phyloP scores from a whole-genome alignment of 139 green algal genomes.

The Parachlorella kessleri region DNA sequence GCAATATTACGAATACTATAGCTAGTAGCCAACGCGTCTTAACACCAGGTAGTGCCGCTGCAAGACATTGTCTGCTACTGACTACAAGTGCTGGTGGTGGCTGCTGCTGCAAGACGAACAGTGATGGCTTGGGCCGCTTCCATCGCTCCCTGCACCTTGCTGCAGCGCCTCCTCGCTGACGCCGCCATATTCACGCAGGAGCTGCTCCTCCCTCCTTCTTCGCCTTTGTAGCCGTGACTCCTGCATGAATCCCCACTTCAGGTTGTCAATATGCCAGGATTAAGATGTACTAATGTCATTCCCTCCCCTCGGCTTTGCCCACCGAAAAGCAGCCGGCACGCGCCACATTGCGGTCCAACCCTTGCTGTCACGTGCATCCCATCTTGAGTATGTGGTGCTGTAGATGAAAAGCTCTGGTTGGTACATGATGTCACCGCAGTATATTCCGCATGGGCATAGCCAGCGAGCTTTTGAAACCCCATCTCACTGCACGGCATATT shows the following conservation, averaged over 20 bases:
- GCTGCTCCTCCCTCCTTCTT: slow-evolving; percentile 2
- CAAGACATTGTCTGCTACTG: too few relatives aligned
- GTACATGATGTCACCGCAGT: too few relatives aligned
- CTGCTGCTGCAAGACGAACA: background rate
- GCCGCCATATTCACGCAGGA: slow-evolving; percentile 29
- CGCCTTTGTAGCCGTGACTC: background rate
- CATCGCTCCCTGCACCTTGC: background rate
- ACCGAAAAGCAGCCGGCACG: too few relatives aligned
- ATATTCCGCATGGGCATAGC: too few relatives aligned
- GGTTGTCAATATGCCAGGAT: background rate
- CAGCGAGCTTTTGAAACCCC: too few relatives aligned
- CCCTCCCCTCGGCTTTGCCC: too few relatives aligned
- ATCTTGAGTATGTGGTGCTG: background rate
- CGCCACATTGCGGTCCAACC: too few relatives aligned
- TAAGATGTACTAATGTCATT: background rate
- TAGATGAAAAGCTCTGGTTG: background rate
- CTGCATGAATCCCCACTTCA: background rate
- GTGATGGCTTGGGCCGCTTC: background rate
- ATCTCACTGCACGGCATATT: too few relatives aligned
- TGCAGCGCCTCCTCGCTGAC: slow-evolving; percentile 6
- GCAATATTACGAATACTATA: too few relatives aligned
- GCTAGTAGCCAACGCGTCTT: background rate
- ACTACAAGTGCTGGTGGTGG: background rate
- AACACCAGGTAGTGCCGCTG: background rate
- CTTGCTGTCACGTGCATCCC: too few relatives aligned